phyloP scores from a whole-genome alignment of 2,329 filamentous ascomycete genomes.

The Monilinia aucupariae region DNA sequence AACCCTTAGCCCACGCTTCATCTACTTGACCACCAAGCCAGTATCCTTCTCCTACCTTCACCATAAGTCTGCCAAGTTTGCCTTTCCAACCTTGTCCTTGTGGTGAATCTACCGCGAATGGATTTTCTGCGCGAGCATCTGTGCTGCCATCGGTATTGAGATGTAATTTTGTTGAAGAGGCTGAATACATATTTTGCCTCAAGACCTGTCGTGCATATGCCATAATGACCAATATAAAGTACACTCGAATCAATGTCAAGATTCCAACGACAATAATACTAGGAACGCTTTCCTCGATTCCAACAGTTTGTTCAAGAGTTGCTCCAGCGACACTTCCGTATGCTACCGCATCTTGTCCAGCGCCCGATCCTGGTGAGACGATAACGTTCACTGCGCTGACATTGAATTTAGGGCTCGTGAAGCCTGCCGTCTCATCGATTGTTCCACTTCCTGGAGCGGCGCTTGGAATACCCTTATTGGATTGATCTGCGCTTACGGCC shows the following conservation, averaged over 20 bases:
- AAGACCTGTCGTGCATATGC: slow-evolving; percentile 75
- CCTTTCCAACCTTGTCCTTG: slow-evolving; percentile 77
- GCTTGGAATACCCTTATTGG: slow-evolving; percentile 40
- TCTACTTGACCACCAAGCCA: slow-evolving; percentile 67
- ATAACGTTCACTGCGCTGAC: slow-evolving; percentile 52
- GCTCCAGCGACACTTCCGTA: slow-evolving; percentile 39
- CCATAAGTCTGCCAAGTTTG: slow-evolving; percentile 71
- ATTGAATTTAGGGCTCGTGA: slow-evolving; percentile 59
- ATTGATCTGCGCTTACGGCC: slow-evolving; percentile 44
- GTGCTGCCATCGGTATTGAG: slow-evolving; percentile 35
- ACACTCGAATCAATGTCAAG: slow-evolving; percentile 71
- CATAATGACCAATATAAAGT: slow-evolving; percentile 80
- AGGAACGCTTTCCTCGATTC: slow-evolving; percentile 61
- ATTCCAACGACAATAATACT: slow-evolving; percentile 71
- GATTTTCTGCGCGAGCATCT: slow-evolving; percentile 53
- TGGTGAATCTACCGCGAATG: slow-evolving; percentile 65
- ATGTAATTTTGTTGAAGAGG: slow-evolving; percentile 33
- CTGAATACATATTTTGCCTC: slow-evolving; percentile 58
- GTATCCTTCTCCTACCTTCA: slow-evolving; percentile 67
- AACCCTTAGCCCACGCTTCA: slow-evolving; percentile 62
- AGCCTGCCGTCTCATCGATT: slow-evolving; percentile 58
- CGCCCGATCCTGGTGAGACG: slow-evolving; percentile 42
- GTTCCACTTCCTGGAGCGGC: slow-evolving; percentile 35
- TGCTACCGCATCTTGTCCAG: slow-evolving; percentile 50
- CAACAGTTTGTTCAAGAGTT: slow-evolving; percentile 57